These are phyloP conservation scores for Tilletia indica DNA, from an alignment of 1,284 basidiomycete species.

Conservation along the genomic window DNA sequence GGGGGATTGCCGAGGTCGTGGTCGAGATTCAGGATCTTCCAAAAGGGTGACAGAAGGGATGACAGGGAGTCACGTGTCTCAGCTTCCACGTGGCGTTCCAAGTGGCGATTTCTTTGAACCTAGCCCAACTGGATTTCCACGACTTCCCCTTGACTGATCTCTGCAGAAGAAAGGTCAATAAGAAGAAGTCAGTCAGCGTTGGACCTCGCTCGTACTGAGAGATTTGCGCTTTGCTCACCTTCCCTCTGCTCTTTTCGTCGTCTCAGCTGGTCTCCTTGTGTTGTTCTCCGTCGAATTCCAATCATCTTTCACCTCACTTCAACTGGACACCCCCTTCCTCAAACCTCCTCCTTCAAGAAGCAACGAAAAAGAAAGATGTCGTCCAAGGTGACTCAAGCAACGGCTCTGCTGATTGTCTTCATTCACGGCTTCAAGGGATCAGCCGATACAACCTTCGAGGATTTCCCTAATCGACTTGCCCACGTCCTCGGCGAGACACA, in stretches of 20 bases:
- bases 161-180: too few relatives aligned
- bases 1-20: too few relatives aligned
- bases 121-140: too few relatives aligned
- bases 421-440: constrained; percentile 66
- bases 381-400: neutral
- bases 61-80: neutral
- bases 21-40: too few relatives aligned
- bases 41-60: too few relatives aligned
- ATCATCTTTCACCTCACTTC: neutral
- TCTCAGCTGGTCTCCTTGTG: too few relatives aligned
- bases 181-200: too few relatives aligned
- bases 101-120: too few relatives aligned
- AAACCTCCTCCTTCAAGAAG: neutral
- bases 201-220: neutral
- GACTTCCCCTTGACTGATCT: too few relatives aligned
- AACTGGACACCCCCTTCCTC: neutral
- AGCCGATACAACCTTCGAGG: constrained; percentile 72
- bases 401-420: constrained; percentile 10
- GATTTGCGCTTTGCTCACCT: too few relatives aligned
- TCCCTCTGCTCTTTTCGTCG: too few relatives aligned
- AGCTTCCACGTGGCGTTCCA: neutral
- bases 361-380: neutral
- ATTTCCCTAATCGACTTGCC: constrained; percentile 72
- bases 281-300: too few relatives aligned
- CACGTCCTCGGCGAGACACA: constrained; percentile 67